phyloP scores from a whole-genome alignment of 2,329 filamentous ascomycete species.

The Septoria linicola region DNA sequence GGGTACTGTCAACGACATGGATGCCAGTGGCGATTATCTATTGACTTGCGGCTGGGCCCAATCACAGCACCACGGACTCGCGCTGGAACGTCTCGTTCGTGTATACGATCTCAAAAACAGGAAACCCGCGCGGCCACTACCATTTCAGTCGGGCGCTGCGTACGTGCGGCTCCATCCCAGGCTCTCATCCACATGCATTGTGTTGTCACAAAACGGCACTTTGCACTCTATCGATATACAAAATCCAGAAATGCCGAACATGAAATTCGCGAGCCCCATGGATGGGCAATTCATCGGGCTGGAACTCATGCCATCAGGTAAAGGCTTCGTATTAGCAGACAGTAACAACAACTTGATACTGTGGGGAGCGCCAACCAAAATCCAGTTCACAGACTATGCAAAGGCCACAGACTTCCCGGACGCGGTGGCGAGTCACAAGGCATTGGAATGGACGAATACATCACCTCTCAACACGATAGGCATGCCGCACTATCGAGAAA shows the following conservation, averaged over 20 bases:
- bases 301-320: conserved; percentile 83
- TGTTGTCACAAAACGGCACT: conserved; percentile 87
- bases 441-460: conserved; percentile 52
- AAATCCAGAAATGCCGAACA: conserved; percentile 84
- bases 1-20: conserved; percentile 91
- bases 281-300: conserved; percentile 71
- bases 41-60: conserved; percentile 93
- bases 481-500: conserved; percentile 90
- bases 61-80: conserved; percentile 73
- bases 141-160: conserved; percentile 86
- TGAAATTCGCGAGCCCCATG: conserved; percentile 77
- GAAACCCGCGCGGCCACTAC: conserved; percentile 82
- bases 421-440: conserved; percentile 55
- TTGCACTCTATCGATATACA: conserved; percentile 95
- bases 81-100: conserved; percentile 89
- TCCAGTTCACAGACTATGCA: conserved; percentile 81
- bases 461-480: conserved; percentile 82
- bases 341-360: conserved; percentile 75
- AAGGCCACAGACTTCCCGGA: conserved; percentile 77
- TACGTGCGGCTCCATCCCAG: conserved; percentile 96
- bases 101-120: conserved; percentile 94
- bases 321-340: conserved; percentile 79
- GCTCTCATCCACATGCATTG: conserved; percentile 91
- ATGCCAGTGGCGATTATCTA: conserved; percentile 90
- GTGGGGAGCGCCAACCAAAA: conserved; percentile 83